Percentiles rank a stretch among this genome's conserved stretches.
Conservation (phyloP, 2,329 filamentous ascomycete genomes). For the Fusarium sp. region DNA sequence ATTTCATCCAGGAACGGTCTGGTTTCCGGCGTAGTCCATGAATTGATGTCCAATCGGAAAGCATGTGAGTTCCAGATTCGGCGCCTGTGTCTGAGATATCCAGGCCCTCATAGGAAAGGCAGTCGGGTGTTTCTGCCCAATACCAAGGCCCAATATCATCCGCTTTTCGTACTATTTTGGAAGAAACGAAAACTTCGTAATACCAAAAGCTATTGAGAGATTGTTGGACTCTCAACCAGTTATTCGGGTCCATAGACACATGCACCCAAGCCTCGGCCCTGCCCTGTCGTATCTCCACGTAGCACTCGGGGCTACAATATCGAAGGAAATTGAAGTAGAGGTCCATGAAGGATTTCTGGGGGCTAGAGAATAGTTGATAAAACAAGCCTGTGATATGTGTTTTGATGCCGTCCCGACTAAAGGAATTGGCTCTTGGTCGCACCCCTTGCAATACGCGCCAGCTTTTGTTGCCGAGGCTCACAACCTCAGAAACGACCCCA, state of each 20-base stretch:
- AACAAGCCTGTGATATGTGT: no score
- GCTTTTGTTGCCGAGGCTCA: neutral
- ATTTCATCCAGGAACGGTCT: neutral
- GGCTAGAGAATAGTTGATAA: no score
- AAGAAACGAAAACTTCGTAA: neutral
- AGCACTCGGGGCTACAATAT: neutral
- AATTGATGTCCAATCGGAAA: neutral
- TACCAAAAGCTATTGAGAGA: neutral
- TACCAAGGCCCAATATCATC: neutral
- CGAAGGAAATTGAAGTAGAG: neutral
- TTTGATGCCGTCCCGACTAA: neutral
- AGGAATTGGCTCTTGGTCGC: neutral
- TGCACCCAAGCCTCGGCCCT: neutral
- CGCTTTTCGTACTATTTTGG: neutral
- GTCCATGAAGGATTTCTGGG: neutral
- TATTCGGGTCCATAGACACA: neutral
- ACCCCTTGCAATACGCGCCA: accelerated
- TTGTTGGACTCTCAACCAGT: neutral
- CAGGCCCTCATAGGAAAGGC: no score
- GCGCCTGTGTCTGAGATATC: no score
- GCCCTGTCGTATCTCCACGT: neutral
- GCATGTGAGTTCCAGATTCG: no score
- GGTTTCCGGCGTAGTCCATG: no score
- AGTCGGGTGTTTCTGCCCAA: neutral
- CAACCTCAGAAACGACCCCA: neutral